Evolutionary conservation across 352 stramenopile genomes (phyloP).

Genomic region (Achlya hypogyna): DNA sequence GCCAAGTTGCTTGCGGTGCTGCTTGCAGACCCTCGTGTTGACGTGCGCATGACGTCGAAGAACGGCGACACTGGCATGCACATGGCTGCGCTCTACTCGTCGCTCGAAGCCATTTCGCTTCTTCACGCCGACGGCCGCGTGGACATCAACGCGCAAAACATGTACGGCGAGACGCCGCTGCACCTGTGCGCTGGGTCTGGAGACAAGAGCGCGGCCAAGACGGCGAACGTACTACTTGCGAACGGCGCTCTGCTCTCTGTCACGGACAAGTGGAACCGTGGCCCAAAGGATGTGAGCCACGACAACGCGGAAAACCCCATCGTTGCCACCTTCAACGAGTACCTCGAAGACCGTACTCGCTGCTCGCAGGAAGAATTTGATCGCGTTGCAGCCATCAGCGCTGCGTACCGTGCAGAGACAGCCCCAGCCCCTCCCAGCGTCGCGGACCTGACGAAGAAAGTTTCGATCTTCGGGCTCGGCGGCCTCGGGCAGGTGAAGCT

Average conservation of each 20-base stretch:
- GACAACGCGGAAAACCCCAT: conserved; percentile 30
- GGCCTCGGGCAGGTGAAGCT: conserved; percentile 25
- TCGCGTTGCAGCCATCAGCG: conserved; percentile 12
- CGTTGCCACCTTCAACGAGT: conserved; percentile 24
- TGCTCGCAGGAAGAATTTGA: conserved; percentile 14
- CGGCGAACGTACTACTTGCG: conserved; percentile 24
- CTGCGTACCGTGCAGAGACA: conserved; percentile 9
- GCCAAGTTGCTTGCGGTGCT: conserved; percentile 23
- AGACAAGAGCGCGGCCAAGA: conserved; percentile 26
- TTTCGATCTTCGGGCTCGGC: conserved; percentile 20
- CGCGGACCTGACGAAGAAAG: conserved; percentile 17
- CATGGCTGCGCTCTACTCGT: conserved; percentile 27
- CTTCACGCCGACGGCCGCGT: conserved; percentile 25
- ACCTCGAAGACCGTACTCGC: conserved; percentile 16
- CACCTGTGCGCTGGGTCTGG: conserved; percentile 29
- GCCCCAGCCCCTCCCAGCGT: neutral
- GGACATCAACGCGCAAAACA: conserved; percentile 25
- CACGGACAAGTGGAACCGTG: conserved; percentile 26
- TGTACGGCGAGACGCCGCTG: conserved; percentile 28
- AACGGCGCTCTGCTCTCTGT: conserved; percentile 22
- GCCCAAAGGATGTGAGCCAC: conserved; percentile 23
- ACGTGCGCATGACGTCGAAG: conserved; percentile 22
- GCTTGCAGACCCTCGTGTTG: conserved; percentile 22
- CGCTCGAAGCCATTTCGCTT: conserved; percentile 24
- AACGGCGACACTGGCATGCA: conserved; percentile 25